These are phyloP conservation scores for Penicillium argentinense DNA, from an alignment of 495 filamentous ascomycete species.

Conservation along the genomic window DNA sequence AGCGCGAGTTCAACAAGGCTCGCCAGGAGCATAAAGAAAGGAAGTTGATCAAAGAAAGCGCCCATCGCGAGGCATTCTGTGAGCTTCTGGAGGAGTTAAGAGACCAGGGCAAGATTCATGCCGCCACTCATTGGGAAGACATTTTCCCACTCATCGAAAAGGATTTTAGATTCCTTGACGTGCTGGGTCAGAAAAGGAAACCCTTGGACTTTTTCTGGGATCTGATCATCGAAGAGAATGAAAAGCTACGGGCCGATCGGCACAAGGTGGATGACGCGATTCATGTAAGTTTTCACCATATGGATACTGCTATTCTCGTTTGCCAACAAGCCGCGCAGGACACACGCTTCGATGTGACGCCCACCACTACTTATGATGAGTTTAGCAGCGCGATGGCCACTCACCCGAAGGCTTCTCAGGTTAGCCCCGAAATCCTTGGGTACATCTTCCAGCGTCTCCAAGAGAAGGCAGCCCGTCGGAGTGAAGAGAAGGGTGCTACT, in stretches of 20 bases:
- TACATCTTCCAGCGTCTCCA: constrained; percentile 85
- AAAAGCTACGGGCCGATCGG: constrained; percentile 72
- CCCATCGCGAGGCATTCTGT: constrained; percentile 77
- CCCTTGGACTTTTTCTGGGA: constrained; percentile 98
- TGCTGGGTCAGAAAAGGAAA: constrained; percentile 88
- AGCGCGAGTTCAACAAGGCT: constrained; percentile 85
- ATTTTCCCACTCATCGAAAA: constrained; percentile 74
- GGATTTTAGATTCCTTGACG: constrained; percentile 79
- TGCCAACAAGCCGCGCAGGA: constrained; percentile 57
- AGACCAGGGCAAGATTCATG: constrained; percentile 79
- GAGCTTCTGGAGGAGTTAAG: constrained; percentile 72
- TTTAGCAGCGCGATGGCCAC: constrained; percentile 73
- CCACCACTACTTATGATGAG: constrained; percentile 83
- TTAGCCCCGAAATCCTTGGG: constrained; percentile 70
- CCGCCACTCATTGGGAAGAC: constrained; percentile 85
- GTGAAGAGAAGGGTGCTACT: constrained; percentile 76
- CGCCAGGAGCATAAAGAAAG: constrained; percentile 81
- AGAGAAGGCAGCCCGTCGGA: constrained; percentile 71
- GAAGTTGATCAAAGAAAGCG: constrained; percentile 77
- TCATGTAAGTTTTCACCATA: constrained; percentile 60
- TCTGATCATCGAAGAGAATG: constrained; percentile 89
- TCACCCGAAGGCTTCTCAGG: constrained; percentile 81
- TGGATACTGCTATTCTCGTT: background rate
- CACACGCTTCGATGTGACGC: constrained; percentile 83
- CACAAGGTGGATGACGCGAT: constrained; percentile 89